These are phyloP conservation scores for Cardamine occulta DNA, from an alignment of 345 rosid genomes.

Conservation along the genomic window DNA sequence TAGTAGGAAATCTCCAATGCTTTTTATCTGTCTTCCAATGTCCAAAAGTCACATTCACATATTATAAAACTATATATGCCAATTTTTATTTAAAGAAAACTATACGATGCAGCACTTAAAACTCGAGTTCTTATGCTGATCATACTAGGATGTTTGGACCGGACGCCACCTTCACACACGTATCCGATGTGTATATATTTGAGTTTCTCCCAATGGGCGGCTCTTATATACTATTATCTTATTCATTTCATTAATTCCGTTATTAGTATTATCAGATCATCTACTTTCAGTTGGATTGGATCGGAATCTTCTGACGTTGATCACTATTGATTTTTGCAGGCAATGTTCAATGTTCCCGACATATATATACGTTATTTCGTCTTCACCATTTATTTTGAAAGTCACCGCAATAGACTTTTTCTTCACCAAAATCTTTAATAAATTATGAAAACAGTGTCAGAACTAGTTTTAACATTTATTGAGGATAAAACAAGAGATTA, in stretches of 20 bases:
- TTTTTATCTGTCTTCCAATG: background rate
- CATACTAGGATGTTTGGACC: constrained; percentile 30
- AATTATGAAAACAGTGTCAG: background rate
- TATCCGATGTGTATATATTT: constrained; percentile 1
- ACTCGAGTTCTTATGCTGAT: background rate
- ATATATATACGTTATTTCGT: background rate
- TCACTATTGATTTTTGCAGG: constrained; percentile 15
- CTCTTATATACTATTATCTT: background rate
- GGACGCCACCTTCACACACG: constrained; percentile 34
- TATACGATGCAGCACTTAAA: background rate
- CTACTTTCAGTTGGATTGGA: background rate
- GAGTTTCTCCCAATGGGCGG: constrained; percentile 40
- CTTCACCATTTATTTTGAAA: background rate
- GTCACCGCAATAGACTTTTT: constrained; percentile 21
- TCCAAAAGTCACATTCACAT: background rate
- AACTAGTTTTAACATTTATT: constrained; percentile 11
- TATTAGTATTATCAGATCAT: background rate
- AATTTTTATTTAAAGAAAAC: background rate
- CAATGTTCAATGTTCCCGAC: constrained; percentile 25
- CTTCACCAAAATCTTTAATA: background rate
- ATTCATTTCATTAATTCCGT: constrained; percentile 20
- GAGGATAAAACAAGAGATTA: constrained; percentile 21
- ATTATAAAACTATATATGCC: background rate
- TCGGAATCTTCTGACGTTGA: constrained; percentile 26
- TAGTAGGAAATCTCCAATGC: too few relatives aligned